These are phyloP conservation scores for Fusarium annulatum DNA, from an alignment of 2,329 filamentous ascomycete genomes.

Conservation along the genomic window DNA sequence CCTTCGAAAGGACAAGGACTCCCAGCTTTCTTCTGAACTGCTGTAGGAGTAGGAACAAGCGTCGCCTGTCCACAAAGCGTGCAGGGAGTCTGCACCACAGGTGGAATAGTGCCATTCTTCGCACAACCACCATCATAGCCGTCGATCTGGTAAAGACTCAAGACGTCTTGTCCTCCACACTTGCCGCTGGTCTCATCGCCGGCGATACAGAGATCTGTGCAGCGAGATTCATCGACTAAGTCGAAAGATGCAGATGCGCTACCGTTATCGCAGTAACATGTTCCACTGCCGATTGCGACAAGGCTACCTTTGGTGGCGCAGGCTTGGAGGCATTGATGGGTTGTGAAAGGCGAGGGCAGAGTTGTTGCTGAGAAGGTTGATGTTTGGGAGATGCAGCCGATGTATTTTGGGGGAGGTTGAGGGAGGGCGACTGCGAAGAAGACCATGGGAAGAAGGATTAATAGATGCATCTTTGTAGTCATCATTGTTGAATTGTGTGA, in stretches of 20 bases:
- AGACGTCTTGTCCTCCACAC: constrained; percentile 41
- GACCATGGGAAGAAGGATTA: constrained; percentile 39
- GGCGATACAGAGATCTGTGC: constrained; percentile 32
- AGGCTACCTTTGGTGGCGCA: constrained; percentile 25
- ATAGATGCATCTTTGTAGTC: constrained; percentile 13
- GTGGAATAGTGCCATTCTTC: constrained; percentile 1
- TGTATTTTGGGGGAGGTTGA: constrained; percentile 36
- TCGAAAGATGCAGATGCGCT: constrained; percentile 3
- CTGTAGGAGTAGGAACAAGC: background rate
- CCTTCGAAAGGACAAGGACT: constrained; percentile 17
- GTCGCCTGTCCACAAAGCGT: background rate
- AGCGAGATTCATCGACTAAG: constrained; percentile 36
- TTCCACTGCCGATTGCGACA: constrained; percentile 38
- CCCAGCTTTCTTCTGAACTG: background rate
- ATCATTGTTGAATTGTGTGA: background rate
- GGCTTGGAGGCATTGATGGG: constrained; percentile 16
- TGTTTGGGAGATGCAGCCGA: constrained; percentile 45
- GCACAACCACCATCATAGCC: background rate
- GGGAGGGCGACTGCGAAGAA: constrained; percentile 27
- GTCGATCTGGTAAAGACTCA: constrained; percentile 30
- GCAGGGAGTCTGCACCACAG: constrained; percentile 12
- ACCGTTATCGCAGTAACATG: constrained; percentile 41
- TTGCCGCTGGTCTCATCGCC: constrained; percentile 26
- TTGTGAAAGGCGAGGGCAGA: constrained; percentile 28
- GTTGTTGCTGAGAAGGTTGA: constrained; percentile 30